Conservation (phyloP, 2,329 filamentous ascomycete genomes). For the Aspergillus novoparasiticus region DNA sequence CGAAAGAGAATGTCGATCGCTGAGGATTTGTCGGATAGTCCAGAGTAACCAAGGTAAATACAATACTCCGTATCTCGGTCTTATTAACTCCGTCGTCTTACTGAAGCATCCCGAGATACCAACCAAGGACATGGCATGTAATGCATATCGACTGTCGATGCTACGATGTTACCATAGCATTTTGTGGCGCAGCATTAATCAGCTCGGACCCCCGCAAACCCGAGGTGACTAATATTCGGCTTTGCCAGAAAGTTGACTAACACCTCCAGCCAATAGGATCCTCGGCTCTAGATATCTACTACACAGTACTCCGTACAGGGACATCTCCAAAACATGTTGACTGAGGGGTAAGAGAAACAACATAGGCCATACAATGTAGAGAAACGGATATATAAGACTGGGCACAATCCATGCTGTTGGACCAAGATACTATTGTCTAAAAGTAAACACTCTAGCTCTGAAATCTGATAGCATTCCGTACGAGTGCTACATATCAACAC, state of each 20-base stretch:
- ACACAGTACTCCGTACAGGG: too few relatives aligned
- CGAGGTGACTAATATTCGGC: neutral
- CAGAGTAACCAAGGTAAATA: neutral
- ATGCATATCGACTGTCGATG: neutral
- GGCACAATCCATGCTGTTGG: neutral
- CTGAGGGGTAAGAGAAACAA: neutral
- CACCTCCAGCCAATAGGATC: neutral
- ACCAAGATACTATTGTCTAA: neutral
- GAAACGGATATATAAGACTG: neutral
- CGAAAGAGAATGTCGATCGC: neutral
- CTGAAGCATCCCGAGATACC: neutral
- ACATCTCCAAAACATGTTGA: neutral
- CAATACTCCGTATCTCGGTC: neutral
- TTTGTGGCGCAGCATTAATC: slow-evolving; percentile 1
- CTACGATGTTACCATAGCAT: neutral
- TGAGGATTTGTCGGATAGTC: neutral
- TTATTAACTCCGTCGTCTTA: neutral
- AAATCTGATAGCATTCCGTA: neutral
- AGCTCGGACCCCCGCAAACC: slow-evolving; percentile 1
- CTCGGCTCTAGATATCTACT: neutral
- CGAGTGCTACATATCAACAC: neutral
- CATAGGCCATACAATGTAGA: neutral
- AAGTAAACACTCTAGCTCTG: neutral
- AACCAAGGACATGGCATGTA: neutral
- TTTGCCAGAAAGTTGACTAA: neutral